Base-by-base conservation (phyloP, 257 asterid species). In the Nicotiana otophora region DNA sequence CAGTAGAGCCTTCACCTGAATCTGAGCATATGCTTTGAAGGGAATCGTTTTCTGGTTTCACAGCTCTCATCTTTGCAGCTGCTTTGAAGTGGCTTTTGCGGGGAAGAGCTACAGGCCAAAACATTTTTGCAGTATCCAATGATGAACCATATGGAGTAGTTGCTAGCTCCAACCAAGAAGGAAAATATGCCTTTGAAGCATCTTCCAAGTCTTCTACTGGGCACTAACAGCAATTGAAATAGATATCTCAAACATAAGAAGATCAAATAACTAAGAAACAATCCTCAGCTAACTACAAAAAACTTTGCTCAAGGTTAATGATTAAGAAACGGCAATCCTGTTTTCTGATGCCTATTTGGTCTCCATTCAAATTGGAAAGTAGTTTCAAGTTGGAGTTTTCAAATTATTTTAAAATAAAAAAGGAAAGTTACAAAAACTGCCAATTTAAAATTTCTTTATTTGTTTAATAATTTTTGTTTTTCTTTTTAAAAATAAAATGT, bases 61-160 rank as follows among this genome's bases (percentile, higher is more conserved):
- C 98, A 48, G 94, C 98, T 92, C 95, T 88, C 94, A 96, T 96
- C 90, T 96, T 96, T 61, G 99, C 99, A 78, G 98, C 99, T 81
- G 99, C 99, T 86, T 91, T 94, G 87, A 90, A 87, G 85, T 94
- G 98, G 81, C 98, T 93, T 93, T 96, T 94, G 82, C 99, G 98
- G 58, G 99, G 99, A 81, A 96, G 89, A 66, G 98, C 91, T 48
- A 90, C 87, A 63, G 99, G 99, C 98, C 97, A 96, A 90, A 96
- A 96, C 99, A 96, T 93, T 90, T 94, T 94, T 39, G 92, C 85
- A 57, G 93, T 86, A 82, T 94, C 97, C 91, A 96, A 62, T 36
- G 91, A 86, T 77, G 98, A 94, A 26, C 99, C 99, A 88, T 89
- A 94, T 46, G 99, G 97, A 83, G 98, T 93, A 78, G 97, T 91